These are phyloP conservation scores for Sambucus nigra DNA, from an alignment of 129 eudicot species.

Conservation along the genomic window DNA sequence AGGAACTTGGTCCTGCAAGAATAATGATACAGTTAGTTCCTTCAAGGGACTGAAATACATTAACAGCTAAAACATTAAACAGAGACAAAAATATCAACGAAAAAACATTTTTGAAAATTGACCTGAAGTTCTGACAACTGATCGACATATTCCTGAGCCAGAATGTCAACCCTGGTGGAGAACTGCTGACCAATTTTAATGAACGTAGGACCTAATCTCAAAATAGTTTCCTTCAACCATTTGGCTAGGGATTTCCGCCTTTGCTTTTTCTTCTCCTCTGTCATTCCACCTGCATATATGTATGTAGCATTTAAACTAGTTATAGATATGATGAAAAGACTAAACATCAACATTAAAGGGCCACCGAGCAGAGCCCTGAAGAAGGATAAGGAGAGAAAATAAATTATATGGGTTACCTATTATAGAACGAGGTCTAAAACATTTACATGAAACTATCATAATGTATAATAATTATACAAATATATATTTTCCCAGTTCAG, in stretches of 20 bases:
- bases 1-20: constrained; percentile 98
- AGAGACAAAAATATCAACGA: neutral
- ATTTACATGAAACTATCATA: no score
- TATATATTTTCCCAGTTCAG: no score
- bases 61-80: constrained; percentile 1
- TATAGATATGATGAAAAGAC: neutral
- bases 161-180: constrained; percentile 98
- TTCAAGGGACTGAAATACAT: neutral
- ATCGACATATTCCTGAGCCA: constrained; percentile 98
- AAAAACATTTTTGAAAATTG: neutral
- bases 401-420: neutral
- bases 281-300: constrained; percentile 88
- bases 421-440: neutral
- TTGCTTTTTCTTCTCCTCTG: constrained; percentile 67
- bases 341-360: neutral
- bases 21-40: constrained; percentile 6
- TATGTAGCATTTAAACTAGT: constrained; percentile 6
- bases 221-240: constrained; percentile 88
- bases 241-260: constrained; percentile 80
- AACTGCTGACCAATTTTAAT: constrained; percentile 97
- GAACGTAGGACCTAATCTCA: constrained; percentile 93
- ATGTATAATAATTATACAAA: no score
- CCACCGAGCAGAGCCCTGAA: neutral
- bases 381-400: neutral
- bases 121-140: constrained; percentile 99